Evolutionary conservation across 23 red algal species (phyloP).

Genomic region (Pyropia haitanensis): DNA sequence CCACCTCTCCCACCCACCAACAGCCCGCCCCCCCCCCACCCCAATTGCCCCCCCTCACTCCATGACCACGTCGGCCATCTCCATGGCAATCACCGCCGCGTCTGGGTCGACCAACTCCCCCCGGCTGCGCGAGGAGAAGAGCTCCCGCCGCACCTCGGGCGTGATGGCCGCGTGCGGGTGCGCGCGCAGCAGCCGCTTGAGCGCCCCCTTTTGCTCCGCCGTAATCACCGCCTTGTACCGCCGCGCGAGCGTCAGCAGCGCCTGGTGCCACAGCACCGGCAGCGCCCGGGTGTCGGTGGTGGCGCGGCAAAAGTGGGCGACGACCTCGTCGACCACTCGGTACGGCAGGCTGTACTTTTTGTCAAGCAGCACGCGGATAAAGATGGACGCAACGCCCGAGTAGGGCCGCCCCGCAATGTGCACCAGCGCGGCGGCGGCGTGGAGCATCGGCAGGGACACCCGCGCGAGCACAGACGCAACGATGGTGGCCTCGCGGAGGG

Average conservation of each 20-base stretch:
- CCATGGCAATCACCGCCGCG: constrained; percentile 54
- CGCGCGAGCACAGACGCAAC: constrained; percentile 62
- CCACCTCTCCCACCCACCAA: neutral
- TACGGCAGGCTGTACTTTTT: constrained; percentile 94
- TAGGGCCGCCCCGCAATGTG: constrained; percentile 60
- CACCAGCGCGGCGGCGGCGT: constrained; percentile 85
- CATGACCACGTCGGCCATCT: constrained; percentile 13
- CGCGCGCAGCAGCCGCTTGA: constrained; percentile 61
- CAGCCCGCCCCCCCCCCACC: neutral
- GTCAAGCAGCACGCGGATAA: constrained; percentile 82
- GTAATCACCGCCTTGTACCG: constrained; percentile 66
- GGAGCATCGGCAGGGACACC: constrained; percentile 82
- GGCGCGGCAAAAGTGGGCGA: constrained; percentile 62
- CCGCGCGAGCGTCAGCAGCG: constrained; percentile 73
- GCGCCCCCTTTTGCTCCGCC: constrained; percentile 60
- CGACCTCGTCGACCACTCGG: constrained; percentile 70
- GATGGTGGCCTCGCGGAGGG: constrained; percentile 86
- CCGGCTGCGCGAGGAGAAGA: constrained; percentile 55
- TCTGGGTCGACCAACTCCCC: constrained; percentile 60
- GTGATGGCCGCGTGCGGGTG: constrained; percentile 71
- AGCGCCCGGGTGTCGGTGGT: constrained; percentile 33
- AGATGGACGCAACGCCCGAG: constrained; percentile 46
- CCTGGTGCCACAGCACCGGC: constrained; percentile 81
- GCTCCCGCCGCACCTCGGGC: constrained; percentile 82
- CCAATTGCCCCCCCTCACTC: neutral